Conservation (phyloP, 163 green algal genomes). For the Trebouxiophyceae sp. region DNA sequence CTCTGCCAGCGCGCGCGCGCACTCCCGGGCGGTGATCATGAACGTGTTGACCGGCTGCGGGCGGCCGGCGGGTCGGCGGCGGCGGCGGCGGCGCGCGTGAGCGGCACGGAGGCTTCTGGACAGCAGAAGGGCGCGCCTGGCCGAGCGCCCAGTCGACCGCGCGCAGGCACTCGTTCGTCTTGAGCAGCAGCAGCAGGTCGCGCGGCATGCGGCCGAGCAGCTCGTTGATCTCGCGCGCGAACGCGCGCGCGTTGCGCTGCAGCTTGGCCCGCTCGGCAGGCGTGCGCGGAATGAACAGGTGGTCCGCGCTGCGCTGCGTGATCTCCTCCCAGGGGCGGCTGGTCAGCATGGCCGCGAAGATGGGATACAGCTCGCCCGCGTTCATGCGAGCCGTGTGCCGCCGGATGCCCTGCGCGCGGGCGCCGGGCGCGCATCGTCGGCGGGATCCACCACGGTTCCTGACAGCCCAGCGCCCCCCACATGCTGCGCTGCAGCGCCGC, state of each 20-base stretch:
- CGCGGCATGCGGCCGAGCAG: conserved; percentile 71
- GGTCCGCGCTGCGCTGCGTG: conserved; percentile 12
- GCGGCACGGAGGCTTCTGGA: conserved; percentile 16
- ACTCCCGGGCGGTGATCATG: conserved; percentile 64
- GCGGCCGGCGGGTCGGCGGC: neutral
- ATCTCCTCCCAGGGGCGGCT: conserved; percentile 63
- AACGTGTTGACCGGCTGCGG: conserved; percentile 50
- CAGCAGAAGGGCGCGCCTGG: too few relatives aligned
- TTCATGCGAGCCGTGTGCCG: conserved; percentile 44
- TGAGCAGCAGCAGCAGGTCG: conserved; percentile 80
- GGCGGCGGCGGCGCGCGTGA: neutral
- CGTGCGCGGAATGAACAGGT: conserved; percentile 9
- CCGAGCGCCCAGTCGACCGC: conserved; percentile 39
- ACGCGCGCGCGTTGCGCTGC: conserved; percentile 27
- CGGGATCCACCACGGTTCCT: too few relatives aligned
- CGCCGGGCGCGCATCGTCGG: too few relatives aligned
- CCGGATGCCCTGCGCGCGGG: conserved; percentile 23
- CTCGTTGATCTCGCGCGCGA: conserved; percentile 57
- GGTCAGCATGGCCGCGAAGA: conserved; percentile 85
- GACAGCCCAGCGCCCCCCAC: too few relatives aligned
- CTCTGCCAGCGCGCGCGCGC: conserved; percentile 44
- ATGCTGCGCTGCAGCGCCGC: too few relatives aligned
- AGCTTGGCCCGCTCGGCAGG: conserved; percentile 8
- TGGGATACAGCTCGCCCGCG: conserved; percentile 37
- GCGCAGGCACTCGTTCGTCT: conserved; percentile 85